Evolutionary conservation across 1,139 yeast genomes (phyloP).

Genomic region (Suhomyces wounanorum): DNA sequence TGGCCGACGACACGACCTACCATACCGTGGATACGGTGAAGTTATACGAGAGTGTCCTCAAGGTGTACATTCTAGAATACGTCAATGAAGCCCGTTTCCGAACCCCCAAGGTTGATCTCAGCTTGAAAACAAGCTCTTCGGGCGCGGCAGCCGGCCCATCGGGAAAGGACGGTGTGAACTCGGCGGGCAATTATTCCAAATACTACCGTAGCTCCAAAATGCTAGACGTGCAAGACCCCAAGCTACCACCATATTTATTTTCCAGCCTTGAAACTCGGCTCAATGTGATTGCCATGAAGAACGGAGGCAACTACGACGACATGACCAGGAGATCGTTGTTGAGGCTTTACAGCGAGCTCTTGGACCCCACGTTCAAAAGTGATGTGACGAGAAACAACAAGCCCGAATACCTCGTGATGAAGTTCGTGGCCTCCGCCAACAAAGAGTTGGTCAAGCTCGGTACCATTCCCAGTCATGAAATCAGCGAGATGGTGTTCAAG

Average conservation of each 20-base stretch:
- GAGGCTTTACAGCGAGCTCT: conserved; percentile 61
- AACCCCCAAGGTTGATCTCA: conserved; percentile 31
- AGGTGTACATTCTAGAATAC: conserved; percentile 55
- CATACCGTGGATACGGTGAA: conserved; percentile 29
- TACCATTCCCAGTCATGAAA: conserved; percentile 36
- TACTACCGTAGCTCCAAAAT: conserved; percentile 18
- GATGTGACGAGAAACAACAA: conserved; percentile 45
- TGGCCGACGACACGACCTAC: conserved; percentile 24
- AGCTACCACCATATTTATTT: conserved; percentile 51
- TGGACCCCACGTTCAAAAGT: conserved; percentile 49
- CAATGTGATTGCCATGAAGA: conserved; percentile 54
- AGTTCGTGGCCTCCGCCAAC: conserved; percentile 64
- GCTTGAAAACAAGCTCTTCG: conserved; percentile 4
- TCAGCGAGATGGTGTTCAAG: conserved; percentile 49
- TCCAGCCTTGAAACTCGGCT: conserved; percentile 51
- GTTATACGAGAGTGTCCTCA: conserved; percentile 47
- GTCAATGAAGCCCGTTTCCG: conserved; percentile 60
- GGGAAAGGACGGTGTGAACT: conserved; percentile 7
- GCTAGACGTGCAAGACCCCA: conserved; percentile 21
- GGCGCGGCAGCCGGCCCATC: conserved; percentile 9
- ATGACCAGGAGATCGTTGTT: conserved; percentile 49
- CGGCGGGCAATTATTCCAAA: conserved; percentile 17
- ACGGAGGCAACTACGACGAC: conserved; percentile 39
- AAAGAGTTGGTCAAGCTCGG: conserved; percentile 61
- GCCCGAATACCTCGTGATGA: conserved; percentile 65